Evolutionary conservation across 495 filamentous ascomycete genomes (phyloP), one percentile per base, ranked within the genome.

Genomic region (Xylaria venustula): DNA sequence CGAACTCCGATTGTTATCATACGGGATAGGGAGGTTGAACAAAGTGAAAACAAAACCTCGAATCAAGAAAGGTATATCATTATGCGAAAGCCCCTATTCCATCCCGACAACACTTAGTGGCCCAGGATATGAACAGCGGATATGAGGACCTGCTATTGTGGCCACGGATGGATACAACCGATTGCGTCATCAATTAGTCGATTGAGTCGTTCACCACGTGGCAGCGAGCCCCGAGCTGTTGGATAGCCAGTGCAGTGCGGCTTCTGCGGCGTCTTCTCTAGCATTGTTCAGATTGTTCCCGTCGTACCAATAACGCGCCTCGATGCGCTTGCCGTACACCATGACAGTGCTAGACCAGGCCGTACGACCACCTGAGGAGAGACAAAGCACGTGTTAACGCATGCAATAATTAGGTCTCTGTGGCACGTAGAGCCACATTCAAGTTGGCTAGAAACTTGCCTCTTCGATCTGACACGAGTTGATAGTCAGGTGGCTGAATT

Each of bases 301-400:
- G 72, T 95, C 91, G 74, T 95, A 97, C 91, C 90, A 97, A 78
- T 87, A 95, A 58, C 91, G 86, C 40, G 92, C 93, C 8, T 77
- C 58, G 68, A 88, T 78, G 45, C 69, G 69, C 45, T 77, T 67
- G 58, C 85, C 82, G 61, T 75, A 67, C 56, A 93, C 77, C 14
- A 73, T 81, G 59, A 95, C 89, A 34, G 76, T 81, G 74, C 84
- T 86, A 49, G 91, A 93, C 92, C 92, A 97, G 52, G 92, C 92
- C 32, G 92, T 97, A 63, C 92, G 88, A 64, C 91, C 92, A 67
- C 92, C 91, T 96, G 49, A 11, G 4, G 25, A 62, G 45, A 34
- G 41, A 32, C 49, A 36, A 14, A 55, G 20, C 3, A 49, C 40
- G 42, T 40, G 37, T 49, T 53, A 53, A 60, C 59, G 55, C 49